Base-by-base conservation (phyloP, 768 basidiomycete species). In the Kwoniella shandongensis region DNA sequence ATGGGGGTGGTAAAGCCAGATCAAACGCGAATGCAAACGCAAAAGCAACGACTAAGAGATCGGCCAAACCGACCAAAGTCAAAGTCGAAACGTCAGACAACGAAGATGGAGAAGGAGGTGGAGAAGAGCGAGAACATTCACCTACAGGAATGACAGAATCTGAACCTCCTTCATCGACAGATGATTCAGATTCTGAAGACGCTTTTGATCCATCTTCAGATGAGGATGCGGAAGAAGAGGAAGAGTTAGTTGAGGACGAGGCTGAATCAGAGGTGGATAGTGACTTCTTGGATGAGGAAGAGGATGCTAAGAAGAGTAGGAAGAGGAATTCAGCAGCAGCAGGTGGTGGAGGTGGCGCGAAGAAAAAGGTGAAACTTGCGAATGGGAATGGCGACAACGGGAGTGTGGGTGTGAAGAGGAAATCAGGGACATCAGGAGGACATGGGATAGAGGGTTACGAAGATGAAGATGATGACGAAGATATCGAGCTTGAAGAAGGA, bases 401-500 rank as follows among this genome's bases (percentile, higher is more conserved):
- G 6, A 26, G 32, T 35, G 48, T 13, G 32, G 13, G 13, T 6
- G 32, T 32, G 32, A 32, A 32, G 13, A 32, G 32, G 13, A 13
- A 32, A 6, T 32, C 32, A 6, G 32, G 32, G 32, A 32, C 6
- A n/a, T n/a, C 52, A 61, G 54, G 45, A 32, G 41, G 58, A 25
- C 22, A 60, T 46, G 48, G 27, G 23, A 41, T 51, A 15, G 50
- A 61, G 54, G 39, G 59, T 39, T 25, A 67, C 57, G 63, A 57
- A 20, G 57, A 61, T 53, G 59, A 54, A 8, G 61, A 65, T 41
- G 59, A 57, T 18, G 62, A 66, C n/a, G 51, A 59, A 18, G 70
- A 72, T 20, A 48, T 73, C 12, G 73, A 76, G 50, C 52, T 76
- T 35, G 70, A 72, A 53, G 75, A 76, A 52, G 75, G 75, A 8